Conservation (phyloP, 768 basidiomycete genomes). For the Agaricus bisporus region DNA sequence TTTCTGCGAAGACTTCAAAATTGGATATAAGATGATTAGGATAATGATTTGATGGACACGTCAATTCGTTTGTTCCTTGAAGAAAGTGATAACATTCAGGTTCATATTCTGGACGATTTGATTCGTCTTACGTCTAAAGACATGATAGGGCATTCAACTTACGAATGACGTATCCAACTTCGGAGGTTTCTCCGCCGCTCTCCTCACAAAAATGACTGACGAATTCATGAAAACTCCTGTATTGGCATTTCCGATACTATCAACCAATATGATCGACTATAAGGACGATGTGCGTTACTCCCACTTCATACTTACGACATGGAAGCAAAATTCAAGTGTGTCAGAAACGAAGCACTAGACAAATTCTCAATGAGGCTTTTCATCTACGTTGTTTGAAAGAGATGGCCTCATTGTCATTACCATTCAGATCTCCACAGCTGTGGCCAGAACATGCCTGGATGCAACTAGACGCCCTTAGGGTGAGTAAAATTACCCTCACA, state of each 20-base stretch:
- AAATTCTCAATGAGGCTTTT: conserved; percentile 57
- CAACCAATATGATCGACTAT: conserved; percentile 28
- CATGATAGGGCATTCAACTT: conserved; percentile 60
- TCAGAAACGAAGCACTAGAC: conserved; percentile 32
- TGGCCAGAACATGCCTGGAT: conserved; percentile 30
- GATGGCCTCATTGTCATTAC: conserved; percentile 42
- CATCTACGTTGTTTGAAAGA: conserved; percentile 47
- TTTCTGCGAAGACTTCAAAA: background rate
- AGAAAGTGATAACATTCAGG: conserved; percentile 73
- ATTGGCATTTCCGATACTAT: conserved; percentile 53
- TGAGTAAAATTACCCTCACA: conserved; percentile 15
- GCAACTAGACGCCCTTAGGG: conserved; percentile 22
- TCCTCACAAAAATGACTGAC: conserved; percentile 59
- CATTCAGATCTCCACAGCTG: conserved; percentile 36
- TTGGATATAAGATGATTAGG: conserved; percentile 28
- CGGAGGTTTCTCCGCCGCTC: conserved; percentile 55
- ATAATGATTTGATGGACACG: conserved; percentile 62
- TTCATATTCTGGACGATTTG: conserved; percentile 17
- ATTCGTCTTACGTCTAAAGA: background rate
- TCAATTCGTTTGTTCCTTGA: conserved; percentile 63
- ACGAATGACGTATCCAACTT: conserved; percentile 57
- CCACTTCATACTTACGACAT: conserved; percentile 5
- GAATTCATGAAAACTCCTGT: conserved; percentile 61
- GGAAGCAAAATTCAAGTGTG: conserved; percentile 1
- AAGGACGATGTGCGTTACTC: conserved; percentile 38